These are phyloP conservation scores for Pelargonium myrrhifolium DNA, from an alignment of 441 rosid genomes.

Conservation along the genomic window DNA sequence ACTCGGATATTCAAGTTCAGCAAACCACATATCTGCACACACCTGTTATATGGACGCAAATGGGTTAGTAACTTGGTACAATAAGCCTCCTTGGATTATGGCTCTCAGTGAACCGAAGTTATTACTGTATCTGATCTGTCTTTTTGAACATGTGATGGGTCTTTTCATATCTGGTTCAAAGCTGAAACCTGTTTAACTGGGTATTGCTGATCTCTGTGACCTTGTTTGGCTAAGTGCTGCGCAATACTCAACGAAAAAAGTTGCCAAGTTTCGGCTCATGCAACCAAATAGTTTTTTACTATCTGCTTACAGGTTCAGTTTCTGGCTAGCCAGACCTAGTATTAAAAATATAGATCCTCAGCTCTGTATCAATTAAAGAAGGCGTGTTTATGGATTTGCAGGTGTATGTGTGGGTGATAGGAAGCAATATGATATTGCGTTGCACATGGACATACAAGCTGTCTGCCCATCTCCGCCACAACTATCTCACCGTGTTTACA, in stretches of 20 bases:
- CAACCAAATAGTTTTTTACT: not conserved
- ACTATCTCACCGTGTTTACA: constrained; percentile 68
- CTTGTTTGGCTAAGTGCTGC: not conserved
- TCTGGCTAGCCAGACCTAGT: no score
- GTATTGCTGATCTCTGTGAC: no score
- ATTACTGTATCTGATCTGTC: not conserved
- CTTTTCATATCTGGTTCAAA: not conserved
- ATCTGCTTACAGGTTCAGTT: not conserved
- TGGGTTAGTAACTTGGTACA: constrained; percentile 61
- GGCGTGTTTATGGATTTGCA: constrained; percentile 23
- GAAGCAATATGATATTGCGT: constrained; percentile 74
- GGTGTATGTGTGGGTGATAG: constrained; percentile 86
- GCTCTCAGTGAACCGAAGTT: constrained; percentile 1
- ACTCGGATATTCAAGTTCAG: constrained; percentile 78
- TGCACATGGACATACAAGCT: constrained; percentile 95
- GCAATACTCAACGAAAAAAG: not conserved
- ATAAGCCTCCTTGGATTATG: not conserved
- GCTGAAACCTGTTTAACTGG: no score
- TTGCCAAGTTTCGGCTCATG: not conserved
- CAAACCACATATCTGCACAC: constrained; percentile 45
- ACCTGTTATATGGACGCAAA: constrained; percentile 53
- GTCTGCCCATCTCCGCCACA: constrained; percentile 89
- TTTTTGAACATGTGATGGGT: not conserved
- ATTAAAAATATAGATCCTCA: constrained; percentile 24
- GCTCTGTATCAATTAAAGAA: constrained; percentile 46